phyloP scores from a whole-genome alignment of 805 yeast genomes.

The Starmerella apicola region DNA sequence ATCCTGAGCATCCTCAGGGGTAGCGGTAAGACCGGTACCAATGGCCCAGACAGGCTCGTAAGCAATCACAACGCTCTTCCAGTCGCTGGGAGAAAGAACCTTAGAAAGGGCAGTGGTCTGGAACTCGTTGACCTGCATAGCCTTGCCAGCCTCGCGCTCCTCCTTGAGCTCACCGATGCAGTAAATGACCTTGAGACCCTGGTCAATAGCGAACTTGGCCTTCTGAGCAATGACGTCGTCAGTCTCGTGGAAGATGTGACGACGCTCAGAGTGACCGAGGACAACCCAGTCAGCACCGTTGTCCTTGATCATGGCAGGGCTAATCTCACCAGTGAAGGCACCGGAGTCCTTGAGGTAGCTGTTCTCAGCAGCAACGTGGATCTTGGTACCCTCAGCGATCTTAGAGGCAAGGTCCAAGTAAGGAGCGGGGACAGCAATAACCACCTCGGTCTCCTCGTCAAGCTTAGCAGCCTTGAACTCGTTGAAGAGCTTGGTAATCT shows the following conservation, averaged over 20 bases:
- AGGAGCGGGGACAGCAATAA: conserved; percentile 91
- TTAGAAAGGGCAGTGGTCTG: conserved; percentile 83
- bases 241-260: conserved; percentile 80
- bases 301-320: conserved; percentile 80
- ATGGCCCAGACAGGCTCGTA: conserved; percentile 99
- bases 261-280: conserved; percentile 97
- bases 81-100: conserved; percentile 54
- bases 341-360: conserved; percentile 78
- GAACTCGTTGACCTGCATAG: conserved; percentile 75
- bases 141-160: conserved; percentile 80
- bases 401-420: conserved; percentile 68
- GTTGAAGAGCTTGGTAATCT: conserved; percentile 72
- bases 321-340: conserved; percentile 96
- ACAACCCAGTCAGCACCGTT: conserved; percentile 89
- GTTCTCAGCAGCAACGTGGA: conserved; percentile 83
- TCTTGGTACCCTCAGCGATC: conserved; percentile 54
- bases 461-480: conserved; percentile 67
- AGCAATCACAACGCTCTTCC: conserved; percentile 88
- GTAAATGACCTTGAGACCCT: conserved; percentile 80
- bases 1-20: conserved; percentile 95
- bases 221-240: conserved; percentile 88
- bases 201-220: conserved; percentile 84
- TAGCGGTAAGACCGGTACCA: conserved; percentile 98
- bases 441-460: conserved; percentile 77
- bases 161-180: conserved; percentile 97